Base-by-base conservation (phyloP, 2,329 filamentous ascomycete species). In the Sphaerulina vaccinii region DNA sequence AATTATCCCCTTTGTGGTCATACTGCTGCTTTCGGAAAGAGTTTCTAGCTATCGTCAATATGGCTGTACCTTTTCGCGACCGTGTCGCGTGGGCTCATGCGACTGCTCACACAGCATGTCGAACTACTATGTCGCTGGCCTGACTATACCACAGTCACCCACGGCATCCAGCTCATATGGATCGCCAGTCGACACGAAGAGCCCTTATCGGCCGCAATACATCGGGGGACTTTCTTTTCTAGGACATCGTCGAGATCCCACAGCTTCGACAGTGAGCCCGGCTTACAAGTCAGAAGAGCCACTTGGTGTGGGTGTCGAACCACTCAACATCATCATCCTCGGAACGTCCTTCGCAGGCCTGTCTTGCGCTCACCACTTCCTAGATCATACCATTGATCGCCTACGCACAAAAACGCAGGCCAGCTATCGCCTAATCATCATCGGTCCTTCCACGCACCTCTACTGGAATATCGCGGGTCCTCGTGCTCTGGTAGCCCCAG, bases 401-500 rank as follows among this genome's bases (percentile, higher is more conserved):
- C 60, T 73, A 2, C 55, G 62, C 32, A 64, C 52, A 3, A 65
- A 61, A 29, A 18, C 29, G 24, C 23, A 41, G 11, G 37, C 37
- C 13, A 49, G 23, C 18, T 49, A 72, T 54, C 63, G 68, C 22
- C 55, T 73, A 9, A 56, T 72, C 23, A 51, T 73, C 24, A 54
- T 71, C 46, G 65, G 62, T 10, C 59, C 70, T 3, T 66, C 68
- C 0, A 65, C 67, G 43, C 62, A 69, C 61, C 52, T 72, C 29
- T 70, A 69, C 58, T 71, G 66, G 69, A 71, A 71, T 54, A 67
- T 71, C 21, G 68, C 53, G 49, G 70, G 56, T 41, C 68, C 71
- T 18, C 67, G 71, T 7, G 68, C 68, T 5, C 48, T 73, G 5
- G 68, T 72, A 7, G 65, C 65, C 11, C 57, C 66, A 13, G 59